Evolutionary conservation across 2,329 filamentous ascomycete genomes (phyloP), one percentile per base, ranked within the genome.

Genomic region (Teratosphaeria gauchensis): DNA sequence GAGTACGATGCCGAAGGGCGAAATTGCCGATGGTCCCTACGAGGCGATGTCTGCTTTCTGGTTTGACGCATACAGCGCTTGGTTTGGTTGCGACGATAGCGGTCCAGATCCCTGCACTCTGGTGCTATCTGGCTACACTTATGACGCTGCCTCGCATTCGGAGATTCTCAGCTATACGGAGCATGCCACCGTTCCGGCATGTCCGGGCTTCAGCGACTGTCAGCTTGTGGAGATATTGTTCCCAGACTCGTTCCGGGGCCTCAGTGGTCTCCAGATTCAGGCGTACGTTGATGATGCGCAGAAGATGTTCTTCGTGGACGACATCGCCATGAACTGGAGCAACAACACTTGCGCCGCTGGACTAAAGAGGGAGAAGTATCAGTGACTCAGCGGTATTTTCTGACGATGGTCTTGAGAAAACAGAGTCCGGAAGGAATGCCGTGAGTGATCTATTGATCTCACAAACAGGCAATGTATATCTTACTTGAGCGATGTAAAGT

Each of bases 291-390:
- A 66, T 33, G 57, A 62, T 31, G 61, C 69, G 62, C 65, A 69
- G 55, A 69, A 68, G 4, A 69, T 75, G 64, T 77, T 75, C 64
- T 77, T 80, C 70, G 70, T 80, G 70, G 80, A 81, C 62, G 73
- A 78, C 59, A 64, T 82, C 58, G 62, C 72, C 53, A 66, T 80
- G 65, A 74, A 72, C 51, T 82, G 80, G 80, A 74, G 70, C 58
- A 76, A 82, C 69, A 77, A 77, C 61, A 77, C 70, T 48, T 82
- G 79, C 62, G 72, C 69, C 38, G 78, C 80, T 56, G 79, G 86
- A 80, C 66, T 88, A 88, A 0, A 87, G 86, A 52, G 92, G 56
- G 35, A 33, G 61, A 33, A 24, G 16, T 54, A 59, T 51, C 61
- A 58, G 35, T 63, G 53, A 60, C 8, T 28, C 4, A 54, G 21